Conservation (phyloP, 768 basidiomycete species). For the Mycena sanguinolenta region DNA sequence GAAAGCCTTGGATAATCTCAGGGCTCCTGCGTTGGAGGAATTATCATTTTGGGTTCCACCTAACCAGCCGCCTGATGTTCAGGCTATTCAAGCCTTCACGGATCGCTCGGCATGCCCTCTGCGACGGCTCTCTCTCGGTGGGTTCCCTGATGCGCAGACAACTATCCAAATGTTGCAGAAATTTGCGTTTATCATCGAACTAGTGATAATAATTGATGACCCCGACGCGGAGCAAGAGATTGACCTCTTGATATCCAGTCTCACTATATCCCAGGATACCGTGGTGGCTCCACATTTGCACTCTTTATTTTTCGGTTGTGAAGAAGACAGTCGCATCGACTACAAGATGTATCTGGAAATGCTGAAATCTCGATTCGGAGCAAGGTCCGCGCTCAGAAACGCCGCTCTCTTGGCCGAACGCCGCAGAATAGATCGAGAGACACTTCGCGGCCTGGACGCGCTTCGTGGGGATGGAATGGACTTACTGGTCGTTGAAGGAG, state of each 20-base stretch:
- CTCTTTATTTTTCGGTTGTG: not conserved
- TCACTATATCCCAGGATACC: no score
- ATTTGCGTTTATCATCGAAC: not conserved
- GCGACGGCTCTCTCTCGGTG: not conserved
- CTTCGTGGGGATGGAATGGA: not conserved
- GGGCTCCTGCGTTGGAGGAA: not conserved
- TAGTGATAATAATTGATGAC: not conserved
- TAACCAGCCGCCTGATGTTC: not conserved
- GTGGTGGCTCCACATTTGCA: not conserved
- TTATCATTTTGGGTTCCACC: no score
- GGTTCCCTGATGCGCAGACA: not conserved
- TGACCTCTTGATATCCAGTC: no score
- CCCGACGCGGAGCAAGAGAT: not conserved
- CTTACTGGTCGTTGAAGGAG: not conserved
- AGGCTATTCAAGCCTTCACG: not conserved
- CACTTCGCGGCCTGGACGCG: not conserved
- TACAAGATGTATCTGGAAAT: slow-evolving; percentile 1
- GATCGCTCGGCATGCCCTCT: not conserved
- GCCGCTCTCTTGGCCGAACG: not conserved
- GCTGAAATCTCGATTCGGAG: slow-evolving; percentile 1
- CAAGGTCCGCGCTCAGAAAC: not conserved
- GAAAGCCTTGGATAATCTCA: not conserved
- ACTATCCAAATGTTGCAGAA: not conserved
- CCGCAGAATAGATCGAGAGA: not conserved
- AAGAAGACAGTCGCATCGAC: not conserved